Evolutionary conservation across 2,329 filamentous ascomycete genomes (phyloP).

Genomic region (Ceratocystis papillata): DNA sequence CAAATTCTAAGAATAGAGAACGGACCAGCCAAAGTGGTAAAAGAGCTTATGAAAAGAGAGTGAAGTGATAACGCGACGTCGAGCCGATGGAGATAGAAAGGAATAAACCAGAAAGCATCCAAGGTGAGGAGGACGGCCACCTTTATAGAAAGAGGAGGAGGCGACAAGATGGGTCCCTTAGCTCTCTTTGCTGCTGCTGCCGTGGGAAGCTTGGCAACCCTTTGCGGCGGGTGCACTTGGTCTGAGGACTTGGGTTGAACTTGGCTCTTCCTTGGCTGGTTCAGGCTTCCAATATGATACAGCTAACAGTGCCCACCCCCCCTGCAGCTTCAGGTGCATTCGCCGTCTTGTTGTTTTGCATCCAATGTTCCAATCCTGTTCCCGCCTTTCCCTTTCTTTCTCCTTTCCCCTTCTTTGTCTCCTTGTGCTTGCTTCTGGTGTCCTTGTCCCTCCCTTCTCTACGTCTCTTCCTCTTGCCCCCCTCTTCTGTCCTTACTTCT

Average conservation of each 20-base stretch:
- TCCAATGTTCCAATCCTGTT: neutral
- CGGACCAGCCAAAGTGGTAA: conserved; percentile 17
- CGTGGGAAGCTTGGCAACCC: neutral
- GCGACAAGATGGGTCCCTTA: neutral
- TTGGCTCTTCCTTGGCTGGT: neutral
- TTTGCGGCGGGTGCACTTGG: neutral
- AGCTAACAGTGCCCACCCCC: neutral
- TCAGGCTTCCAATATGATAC: neutral
- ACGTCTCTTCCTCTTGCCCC: neutral
- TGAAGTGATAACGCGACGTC: conserved; percentile 19
- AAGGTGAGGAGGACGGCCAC: neutral
- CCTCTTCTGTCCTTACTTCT: neutral
- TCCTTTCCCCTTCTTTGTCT: neutral
- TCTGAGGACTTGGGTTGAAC: too few species aligned
- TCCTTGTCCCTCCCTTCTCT: neutral
- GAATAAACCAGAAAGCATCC: neutral
- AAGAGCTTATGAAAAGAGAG: conserved; percentile 13
- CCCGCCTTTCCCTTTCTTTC: neutral
- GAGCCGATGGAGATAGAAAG: conserved; percentile 18
- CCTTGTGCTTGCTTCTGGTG: neutral
- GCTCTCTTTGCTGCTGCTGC: neutral
- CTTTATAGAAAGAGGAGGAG: neutral
- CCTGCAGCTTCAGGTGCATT: conserved; percentile 1
- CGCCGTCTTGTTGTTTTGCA: neutral
- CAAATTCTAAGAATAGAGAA: conserved; percentile 16